Evolutionary conservation across 2,329 filamentous ascomycete genomes (phyloP).

Genomic region (Pleomassaria siparia): DNA sequence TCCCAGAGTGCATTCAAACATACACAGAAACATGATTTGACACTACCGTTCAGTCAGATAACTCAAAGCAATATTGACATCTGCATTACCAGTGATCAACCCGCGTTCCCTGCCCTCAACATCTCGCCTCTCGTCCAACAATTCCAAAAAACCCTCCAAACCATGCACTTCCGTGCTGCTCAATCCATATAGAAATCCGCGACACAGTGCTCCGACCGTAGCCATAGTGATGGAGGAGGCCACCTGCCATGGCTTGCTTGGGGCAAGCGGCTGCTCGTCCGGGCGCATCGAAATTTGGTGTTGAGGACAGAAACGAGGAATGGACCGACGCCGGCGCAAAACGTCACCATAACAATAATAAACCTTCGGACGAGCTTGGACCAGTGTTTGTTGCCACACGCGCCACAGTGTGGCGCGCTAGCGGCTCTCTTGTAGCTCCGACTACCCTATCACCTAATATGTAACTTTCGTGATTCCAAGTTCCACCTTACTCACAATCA

Average conservation of each 20-base stretch:
- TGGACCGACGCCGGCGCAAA: conserved; percentile 13
- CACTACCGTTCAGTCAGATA: conserved; percentile 53
- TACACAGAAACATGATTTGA: conserved; percentile 90
- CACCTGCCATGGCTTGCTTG: conserved; percentile 69
- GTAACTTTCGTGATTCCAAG: neutral
- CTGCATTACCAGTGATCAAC: conserved; percentile 72
- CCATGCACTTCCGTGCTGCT: conserved; percentile 77
- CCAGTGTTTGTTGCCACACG: neutral
- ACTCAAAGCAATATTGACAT: neutral
- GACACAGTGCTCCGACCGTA: conserved; percentile 68
- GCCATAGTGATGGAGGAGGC: conserved; percentile 76
- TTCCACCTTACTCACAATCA: neutral
- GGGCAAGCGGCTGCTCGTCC: conserved; percentile 52
- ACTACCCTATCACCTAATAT: conserved; percentile 1
- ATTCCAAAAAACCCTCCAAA: conserved; percentile 70
- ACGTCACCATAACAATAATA: conserved; percentile 13
- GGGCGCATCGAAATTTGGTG: conserved; percentile 38
- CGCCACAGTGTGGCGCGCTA: neutral
- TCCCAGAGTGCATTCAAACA: conserved; percentile 49
- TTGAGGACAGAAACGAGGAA: conserved; percentile 14
- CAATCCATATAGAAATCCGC: conserved; percentile 72
- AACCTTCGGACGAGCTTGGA: neutral
- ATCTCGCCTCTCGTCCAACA: conserved; percentile 74
- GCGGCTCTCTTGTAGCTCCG: neutral
- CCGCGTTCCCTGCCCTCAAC: conserved; percentile 69